Evolutionary conservation across 345 rosid genomes (phyloP).

Genomic region (Euphorbia tirucalli): DNA sequence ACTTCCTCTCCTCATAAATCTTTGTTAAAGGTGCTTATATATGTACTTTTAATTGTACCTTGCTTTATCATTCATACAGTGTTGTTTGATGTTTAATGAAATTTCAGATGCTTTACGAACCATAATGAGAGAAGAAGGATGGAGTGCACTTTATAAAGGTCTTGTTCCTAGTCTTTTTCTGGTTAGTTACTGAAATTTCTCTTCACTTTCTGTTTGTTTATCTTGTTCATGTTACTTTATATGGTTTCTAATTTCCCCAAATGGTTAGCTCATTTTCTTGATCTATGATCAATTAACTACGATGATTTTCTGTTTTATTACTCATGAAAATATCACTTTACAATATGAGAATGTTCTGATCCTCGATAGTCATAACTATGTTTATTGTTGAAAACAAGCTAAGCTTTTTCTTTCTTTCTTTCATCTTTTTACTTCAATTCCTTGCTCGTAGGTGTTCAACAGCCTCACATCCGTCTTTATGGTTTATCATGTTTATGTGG

Average conservation of each 20-base stretch:
- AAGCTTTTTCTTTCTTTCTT: too few species aligned
- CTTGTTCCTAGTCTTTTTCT: constrained; percentile 73
- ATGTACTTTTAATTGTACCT: constrained; percentile 12
- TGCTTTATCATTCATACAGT: constrained; percentile 1
- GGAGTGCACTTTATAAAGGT: constrained; percentile 82
- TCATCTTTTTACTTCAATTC: background rate
- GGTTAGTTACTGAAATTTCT: constrained; percentile 41
- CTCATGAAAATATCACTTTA: background rate
- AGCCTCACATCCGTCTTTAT: constrained; percentile 5
- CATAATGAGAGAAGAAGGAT: constrained; percentile 89
- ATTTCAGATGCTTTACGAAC: constrained; percentile 78
- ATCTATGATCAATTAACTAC: background rate
- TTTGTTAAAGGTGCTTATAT: background rate
- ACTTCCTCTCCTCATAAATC: background rate
- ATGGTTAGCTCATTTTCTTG: background rate
- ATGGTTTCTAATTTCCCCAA: background rate
- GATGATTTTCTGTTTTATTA: background rate
- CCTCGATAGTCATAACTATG: background rate
- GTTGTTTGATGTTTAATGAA: constrained; percentile 12
- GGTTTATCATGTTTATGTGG: background rate
- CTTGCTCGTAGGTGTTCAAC: background rate
- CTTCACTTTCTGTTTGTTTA: background rate
- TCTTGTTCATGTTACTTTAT: background rate
- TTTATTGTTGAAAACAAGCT: background rate
- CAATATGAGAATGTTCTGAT: background rate